Conservation (phyloP, 768 basidiomycete species). For the Lactarius tabidus region DNA sequence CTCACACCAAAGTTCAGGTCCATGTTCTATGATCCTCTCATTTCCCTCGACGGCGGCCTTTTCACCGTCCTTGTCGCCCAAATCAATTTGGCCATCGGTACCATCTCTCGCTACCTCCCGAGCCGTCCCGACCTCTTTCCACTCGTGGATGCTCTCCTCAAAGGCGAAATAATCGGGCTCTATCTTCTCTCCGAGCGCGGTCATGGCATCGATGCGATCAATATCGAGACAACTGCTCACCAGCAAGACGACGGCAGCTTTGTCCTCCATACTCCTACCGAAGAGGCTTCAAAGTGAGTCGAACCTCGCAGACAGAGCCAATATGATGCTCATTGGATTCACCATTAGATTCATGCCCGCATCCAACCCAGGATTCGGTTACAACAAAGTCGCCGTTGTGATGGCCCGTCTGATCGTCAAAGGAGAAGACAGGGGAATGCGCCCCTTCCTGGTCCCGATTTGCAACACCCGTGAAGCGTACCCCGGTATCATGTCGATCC, state of each 20-base stretch:
- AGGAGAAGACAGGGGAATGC: constrained; percentile 46
- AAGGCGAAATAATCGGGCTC: constrained; percentile 44
- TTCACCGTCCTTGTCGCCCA: constrained; percentile 51
- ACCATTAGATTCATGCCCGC: constrained; percentile 53
- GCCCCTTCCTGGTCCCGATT: constrained; percentile 54
- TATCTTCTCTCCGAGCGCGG: constrained; percentile 40
- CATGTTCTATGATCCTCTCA: constrained; percentile 51
- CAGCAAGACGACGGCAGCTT: constrained; percentile 44
- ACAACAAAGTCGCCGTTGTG: constrained; percentile 53
- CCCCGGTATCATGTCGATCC: constrained; percentile 46
- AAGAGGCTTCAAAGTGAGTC: constrained; percentile 55
- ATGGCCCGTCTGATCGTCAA: constrained; percentile 54
- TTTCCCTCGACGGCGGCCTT: constrained; percentile 48
- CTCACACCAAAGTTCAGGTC: constrained; percentile 50
- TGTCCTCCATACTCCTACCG: constrained; percentile 51
- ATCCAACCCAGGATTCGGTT: constrained; percentile 48
- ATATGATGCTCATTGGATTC: constrained; percentile 10
- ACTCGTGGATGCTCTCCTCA: constrained; percentile 46
- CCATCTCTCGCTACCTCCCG: constrained; percentile 46
- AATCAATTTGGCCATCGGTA: constrained; percentile 50
- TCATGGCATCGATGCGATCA: constrained; percentile 56
- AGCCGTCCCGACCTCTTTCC: constrained; percentile 48
- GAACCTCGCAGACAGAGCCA: neutral
- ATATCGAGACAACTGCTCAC: constrained; percentile 59
- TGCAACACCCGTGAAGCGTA: constrained; percentile 53